Evolutionary conservation across 805 yeast species (phyloP).

Genomic region (Candida ovalis): DNA sequence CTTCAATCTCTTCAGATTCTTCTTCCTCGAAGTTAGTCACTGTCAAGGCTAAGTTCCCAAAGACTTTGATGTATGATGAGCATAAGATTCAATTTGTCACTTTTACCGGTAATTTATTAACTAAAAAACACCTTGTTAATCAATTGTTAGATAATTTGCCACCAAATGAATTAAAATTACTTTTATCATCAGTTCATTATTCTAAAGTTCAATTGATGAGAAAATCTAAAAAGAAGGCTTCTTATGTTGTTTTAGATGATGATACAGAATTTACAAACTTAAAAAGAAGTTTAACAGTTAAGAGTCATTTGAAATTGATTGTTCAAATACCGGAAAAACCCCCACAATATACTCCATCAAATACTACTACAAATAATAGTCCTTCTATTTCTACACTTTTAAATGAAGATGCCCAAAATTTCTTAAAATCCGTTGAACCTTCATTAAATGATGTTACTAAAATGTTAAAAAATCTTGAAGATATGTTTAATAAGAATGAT

Average conservation of each 20-base stretch:
- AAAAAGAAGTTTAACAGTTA: conserved; percentile 45
- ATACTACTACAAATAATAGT: not conserved
- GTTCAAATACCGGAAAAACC: conserved; percentile 5
- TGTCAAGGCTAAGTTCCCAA: conserved; percentile 7
- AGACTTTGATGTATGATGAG: not conserved
- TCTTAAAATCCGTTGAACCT: conserved; percentile 1
- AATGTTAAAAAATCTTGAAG: conserved; percentile 11
- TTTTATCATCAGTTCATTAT: not conserved
- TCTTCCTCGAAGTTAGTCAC: conserved; percentile 3
- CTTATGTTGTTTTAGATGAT: conserved; percentile 37
- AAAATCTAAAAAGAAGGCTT: conserved; percentile 43
- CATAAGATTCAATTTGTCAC: not conserved
- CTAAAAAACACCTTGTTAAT: conserved; percentile 3
- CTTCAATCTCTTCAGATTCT: not conserved
- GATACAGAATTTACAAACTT: conserved; percentile 40
- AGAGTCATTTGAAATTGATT: conserved; percentile 38
- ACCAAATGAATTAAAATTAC: not conserved
- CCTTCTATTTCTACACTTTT: not conserved
- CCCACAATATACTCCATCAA: not conserved
- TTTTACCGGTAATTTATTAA: conserved; percentile 4
- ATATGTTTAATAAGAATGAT: conserved; percentile 12
- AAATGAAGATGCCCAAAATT: not conserved
- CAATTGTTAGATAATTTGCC: not conserved
- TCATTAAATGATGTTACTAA: conserved; percentile 9
- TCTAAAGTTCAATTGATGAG: conserved; percentile 25